Base-by-base conservation (phyloP, 495 filamentous ascomycete genomes). In the Aspergillus cristatus region DNA sequence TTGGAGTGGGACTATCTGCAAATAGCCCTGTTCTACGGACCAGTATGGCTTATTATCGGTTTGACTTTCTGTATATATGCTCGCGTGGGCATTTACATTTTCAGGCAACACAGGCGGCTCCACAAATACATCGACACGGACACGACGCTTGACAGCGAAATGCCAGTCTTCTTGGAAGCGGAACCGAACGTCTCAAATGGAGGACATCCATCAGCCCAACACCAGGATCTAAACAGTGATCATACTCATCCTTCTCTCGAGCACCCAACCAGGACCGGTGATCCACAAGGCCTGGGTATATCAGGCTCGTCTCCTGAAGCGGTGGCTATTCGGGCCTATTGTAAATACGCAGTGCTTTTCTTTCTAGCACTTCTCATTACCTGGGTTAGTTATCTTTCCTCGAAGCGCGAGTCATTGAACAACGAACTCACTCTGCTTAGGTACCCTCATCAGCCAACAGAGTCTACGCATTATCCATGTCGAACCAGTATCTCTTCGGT, bases 351-450 rank as follows among this genome's bases (percentile, higher is more conserved):
- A 1, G 68, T 86, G 45, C 64, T 86, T 25, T 87, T 86, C 65
- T 87, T 87, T 57, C 60, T 76, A 3, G 81, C 78, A 0, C 67
- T 88, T 37, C 61, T 84, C 18, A 70, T 86, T 31, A 84, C 81
- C 7, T 88, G 83, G 82, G 72, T 72, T 55, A 40, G 53, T 29
- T 32, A 12, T 14, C 32, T 7, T 4, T 14, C 17, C 20, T 24
- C 20, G 8, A 4, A 24, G 4, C 20, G 4, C 20, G 4, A 24
- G 8, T 24, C 20, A 24, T 4, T n/a, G 20, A 24, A 24, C 20
- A 4, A 4, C 4, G 20, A 4, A 24, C 20, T 24, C 4, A 24
- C 4, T 24, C 20, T 24, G 20, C 20, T 4, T 7, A 69, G 66
- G 44, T 85, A 11, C 83, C 83, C 4, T 82, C 80, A 1, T 78